Evolutionary conservation across 208 protist species (phyloP).

Genomic region (Trypanosoma mega): DNA sequence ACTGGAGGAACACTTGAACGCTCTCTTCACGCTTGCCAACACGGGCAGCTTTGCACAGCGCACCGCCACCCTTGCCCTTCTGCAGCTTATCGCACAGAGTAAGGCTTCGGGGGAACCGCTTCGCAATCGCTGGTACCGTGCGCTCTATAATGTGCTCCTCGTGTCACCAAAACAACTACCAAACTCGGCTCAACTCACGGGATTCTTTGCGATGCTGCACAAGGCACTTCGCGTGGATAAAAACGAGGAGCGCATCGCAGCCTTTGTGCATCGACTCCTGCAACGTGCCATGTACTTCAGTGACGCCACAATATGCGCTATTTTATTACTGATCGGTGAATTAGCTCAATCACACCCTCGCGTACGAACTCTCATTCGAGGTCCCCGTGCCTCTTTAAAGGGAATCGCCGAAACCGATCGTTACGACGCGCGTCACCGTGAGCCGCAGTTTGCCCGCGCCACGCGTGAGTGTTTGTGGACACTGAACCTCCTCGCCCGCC

Average conservation of each 20-base stretch:
- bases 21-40: constrained; percentile 89
- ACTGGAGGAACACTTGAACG: constrained; percentile 82
- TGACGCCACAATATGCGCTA: constrained; percentile 85
- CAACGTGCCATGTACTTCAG: constrained; percentile 85
- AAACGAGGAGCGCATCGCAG: constrained; percentile 78
- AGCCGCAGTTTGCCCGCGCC: constrained; percentile 84
- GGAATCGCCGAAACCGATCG: constrained; percentile 5
- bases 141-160: constrained; percentile 86
- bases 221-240: constrained; percentile 85
- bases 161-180: constrained; percentile 89
- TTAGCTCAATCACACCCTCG: constrained; percentile 59
- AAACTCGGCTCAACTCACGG: constrained; percentile 83
- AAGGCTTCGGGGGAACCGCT: constrained; percentile 70
- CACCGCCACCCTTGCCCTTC: constrained; percentile 80
- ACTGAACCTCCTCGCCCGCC: constrained; percentile 72
- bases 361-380: constrained; percentile 50
- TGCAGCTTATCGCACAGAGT: constrained; percentile 81
- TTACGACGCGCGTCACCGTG: constrained; percentile 85
- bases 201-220: constrained; percentile 90
- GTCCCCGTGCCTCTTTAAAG: constrained; percentile 15
- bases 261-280: constrained; percentile 90
- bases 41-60: constrained; percentile 88
- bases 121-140: constrained; percentile 86
- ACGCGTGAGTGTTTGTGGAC: constrained; percentile 74
- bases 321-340: constrained; percentile 88